Conservation (phyloP, 129 eudicot genomes). For the Rutidosis leptorrhynchoides region DNA sequence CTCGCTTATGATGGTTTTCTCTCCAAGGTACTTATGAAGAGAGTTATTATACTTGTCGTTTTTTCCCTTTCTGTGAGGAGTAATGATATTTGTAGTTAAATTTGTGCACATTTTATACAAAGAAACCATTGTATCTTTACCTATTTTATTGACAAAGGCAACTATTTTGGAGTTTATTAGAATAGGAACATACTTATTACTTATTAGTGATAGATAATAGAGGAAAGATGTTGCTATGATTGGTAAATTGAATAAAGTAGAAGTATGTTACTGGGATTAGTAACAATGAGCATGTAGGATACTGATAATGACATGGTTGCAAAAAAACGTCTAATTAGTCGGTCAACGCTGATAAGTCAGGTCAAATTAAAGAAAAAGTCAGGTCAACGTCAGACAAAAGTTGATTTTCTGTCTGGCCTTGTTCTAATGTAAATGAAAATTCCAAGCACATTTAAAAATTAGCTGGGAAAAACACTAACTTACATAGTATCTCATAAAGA, state of each 20-base stretch:
- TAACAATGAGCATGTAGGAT: neutral
- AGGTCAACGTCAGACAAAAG: no score
- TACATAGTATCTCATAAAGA: no score
- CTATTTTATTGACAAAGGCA: neutral
- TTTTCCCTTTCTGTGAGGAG: neutral
- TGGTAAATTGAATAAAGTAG: neutral
- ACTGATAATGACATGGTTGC: neutral
- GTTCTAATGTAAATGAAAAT: no score
- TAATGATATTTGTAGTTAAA: neutral
- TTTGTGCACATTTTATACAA: neutral
- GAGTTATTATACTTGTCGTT: neutral
- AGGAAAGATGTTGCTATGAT: neutral
- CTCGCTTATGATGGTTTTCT: conserved; percentile 65
- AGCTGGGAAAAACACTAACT: no score
- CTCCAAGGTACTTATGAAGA: conserved; percentile 51
- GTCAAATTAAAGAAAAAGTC: no score
- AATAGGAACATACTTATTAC: neutral
- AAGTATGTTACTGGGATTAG: neutral
- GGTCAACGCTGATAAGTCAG: no score
- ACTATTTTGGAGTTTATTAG: neutral
- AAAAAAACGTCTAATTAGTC: no score
- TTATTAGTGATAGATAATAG: neutral
- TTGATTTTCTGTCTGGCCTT: no score
- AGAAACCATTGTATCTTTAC: neutral
- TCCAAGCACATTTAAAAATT: no score